Conservation (phyloP, 441 rosid species). For the Gossypium davidsonii region DNA sequence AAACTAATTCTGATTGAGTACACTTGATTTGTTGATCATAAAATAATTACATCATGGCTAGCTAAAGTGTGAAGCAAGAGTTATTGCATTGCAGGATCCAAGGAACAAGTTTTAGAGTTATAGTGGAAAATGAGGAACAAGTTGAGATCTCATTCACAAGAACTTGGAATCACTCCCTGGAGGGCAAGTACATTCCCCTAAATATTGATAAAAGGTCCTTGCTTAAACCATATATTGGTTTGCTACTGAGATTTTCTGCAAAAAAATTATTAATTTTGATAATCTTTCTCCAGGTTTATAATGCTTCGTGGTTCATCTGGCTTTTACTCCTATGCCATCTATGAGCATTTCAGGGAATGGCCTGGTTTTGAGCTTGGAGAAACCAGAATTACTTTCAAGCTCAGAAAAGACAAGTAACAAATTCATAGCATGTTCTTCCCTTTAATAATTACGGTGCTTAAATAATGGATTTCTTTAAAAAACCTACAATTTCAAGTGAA, state of each 20-base stretch:
- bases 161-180: slow-evolving; percentile 40
- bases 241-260: slow-evolving; percentile 10
- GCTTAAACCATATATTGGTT: slow-evolving; percentile 14
- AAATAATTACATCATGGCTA: neutral
- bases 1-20: neutral
- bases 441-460: neutral
- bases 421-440: slow-evolving; percentile 4
- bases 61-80: slow-evolving; percentile 16
- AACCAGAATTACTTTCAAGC: slow-evolving; percentile 76
- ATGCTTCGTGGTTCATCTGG: slow-evolving; percentile 77
- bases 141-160: slow-evolving; percentile 45
- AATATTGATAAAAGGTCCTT: slow-evolving; percentile 65
- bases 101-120: slow-evolving; percentile 33
- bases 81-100: slow-evolving; percentile 33
- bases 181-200: slow-evolving; percentile 39
- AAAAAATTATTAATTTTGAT: slow-evolving; percentile 12
- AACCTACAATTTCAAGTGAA: neutral
- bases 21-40: neutral
- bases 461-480: neutral
- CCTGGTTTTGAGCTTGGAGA: slow-evolving; percentile 68
- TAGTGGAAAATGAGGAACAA: slow-evolving; percentile 41
- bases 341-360: slow-evolving; percentile 67
- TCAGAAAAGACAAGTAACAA: slow-evolving; percentile 75
- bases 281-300: slow-evolving; percentile 44
- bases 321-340: slow-evolving; percentile 67